phyloP scores from a whole-genome alignment of 2,329 filamentous ascomycete species.

The Leptosphaerulina australis region DNA sequence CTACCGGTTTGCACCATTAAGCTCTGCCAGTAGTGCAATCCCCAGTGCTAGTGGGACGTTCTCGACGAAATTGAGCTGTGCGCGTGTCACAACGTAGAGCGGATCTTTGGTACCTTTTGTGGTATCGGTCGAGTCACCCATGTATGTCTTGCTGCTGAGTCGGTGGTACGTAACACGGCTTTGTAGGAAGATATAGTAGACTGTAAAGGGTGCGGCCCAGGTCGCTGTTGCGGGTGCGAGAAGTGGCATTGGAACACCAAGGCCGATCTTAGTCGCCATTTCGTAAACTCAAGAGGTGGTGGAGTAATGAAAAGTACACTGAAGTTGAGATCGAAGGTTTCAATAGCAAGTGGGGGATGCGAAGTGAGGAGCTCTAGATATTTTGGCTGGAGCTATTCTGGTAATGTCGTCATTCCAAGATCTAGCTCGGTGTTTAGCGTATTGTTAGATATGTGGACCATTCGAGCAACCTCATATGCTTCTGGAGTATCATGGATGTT shows the following conservation, averaged over 20 bases:
- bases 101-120: constrained; percentile 29
- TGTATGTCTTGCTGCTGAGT: constrained; percentile 35
- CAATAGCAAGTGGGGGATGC: too few species aligned
- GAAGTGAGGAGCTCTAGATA: neutral
- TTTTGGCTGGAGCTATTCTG: constrained; percentile 3
- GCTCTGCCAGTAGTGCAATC: constrained; percentile 50
- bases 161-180: constrained; percentile 49
- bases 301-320: neutral
- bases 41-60: constrained; percentile 52
- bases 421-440: constrained; percentile 20
- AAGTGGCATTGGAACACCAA: constrained; percentile 41
- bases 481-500: neutral
- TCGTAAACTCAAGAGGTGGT: neutral
- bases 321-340: too few species aligned
- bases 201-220: constrained; percentile 51
- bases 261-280: constrained; percentile 41
- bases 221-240: constrained; percentile 48
- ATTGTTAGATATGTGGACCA: neutral
- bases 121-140: constrained; percentile 34
- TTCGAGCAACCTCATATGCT: neutral
- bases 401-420: constrained; percentile 22
- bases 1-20: constrained; percentile 52
- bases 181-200: constrained; percentile 52
- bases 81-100: constrained; percentile 47
- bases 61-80: constrained; percentile 53